Percentiles rank a stretch among this genome's conserved stretches.
phyloP scores from a whole-genome alignment of 2,329 filamentous ascomycete species.

The Fusarium musae region DNA sequence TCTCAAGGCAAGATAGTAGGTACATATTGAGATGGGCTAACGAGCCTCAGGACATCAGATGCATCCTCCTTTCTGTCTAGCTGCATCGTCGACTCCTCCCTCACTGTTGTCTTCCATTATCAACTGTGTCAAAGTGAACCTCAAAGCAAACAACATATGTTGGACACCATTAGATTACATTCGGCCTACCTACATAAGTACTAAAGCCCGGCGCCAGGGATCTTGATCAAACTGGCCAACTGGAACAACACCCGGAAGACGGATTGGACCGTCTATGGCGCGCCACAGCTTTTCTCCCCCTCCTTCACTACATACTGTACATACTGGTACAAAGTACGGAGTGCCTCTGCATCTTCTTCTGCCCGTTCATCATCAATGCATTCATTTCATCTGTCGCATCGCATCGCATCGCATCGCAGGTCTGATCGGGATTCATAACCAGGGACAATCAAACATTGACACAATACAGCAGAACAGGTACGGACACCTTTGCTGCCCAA shows the following conservation, averaged over 20 bases:
- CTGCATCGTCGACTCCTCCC: slow-evolving; percentile 3
- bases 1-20: not conserved
- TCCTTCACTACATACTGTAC: not conserved
- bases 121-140: not conserved
- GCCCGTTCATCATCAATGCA: slow-evolving; percentile 19
- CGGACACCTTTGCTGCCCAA: slow-evolving; percentile 53
- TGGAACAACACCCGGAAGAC: slow-evolving; percentile 55
- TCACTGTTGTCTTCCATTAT: slow-evolving; percentile 7
- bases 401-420: slow-evolving; percentile 13
- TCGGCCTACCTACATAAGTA: slow-evolving; percentile 14
- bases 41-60: slow-evolving; percentile 13
- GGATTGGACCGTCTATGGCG: slow-evolving; percentile 49
- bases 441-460: slow-evolving; percentile 13
- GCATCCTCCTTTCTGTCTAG: slow-evolving; percentile 18
- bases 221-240: slow-evolving; percentile 54
- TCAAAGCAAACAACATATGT: slow-evolving; percentile 3
- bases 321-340: not conserved
- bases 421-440: not conserved
- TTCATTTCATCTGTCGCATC: slow-evolving; percentile 22
- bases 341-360: slow-evolving; percentile 8
- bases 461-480: not conserved
- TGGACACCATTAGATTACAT: slow-evolving; percentile 22
- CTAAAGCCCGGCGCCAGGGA: slow-evolving; percentile 36
- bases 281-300: slow-evolving; percentile 23
- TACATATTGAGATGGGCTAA: not conserved